Base-by-base conservation (phyloP, 371 early-diverging fungal genomes). In the Nematocida homosporus region DNA sequence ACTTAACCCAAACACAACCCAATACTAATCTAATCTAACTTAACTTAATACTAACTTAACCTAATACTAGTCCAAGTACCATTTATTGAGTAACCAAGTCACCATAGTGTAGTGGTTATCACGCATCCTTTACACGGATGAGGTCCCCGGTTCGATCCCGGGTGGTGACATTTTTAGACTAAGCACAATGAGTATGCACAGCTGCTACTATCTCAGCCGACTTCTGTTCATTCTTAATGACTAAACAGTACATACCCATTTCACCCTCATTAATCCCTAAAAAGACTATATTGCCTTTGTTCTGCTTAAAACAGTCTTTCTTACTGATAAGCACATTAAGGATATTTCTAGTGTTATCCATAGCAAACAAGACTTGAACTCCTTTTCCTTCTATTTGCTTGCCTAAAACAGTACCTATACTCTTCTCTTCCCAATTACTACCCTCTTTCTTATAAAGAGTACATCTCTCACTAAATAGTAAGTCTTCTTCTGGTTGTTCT, bases 91-190 rank as follows among this genome's bases (percentile, higher is more conserved):
- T 32, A 18, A 25, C 8, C 48, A 44, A 54, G 82, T 77, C 68
- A 65, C 79, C 78, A 69, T 84, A 84, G 84, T 84, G 84, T 84
- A 84, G 84, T 82, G 84, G 84, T 84, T 83, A 84, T 84, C 83
- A 84, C 84, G 83, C 78, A 79, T 79, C 83, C 84, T 83, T 84
- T 80, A 84, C 84, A 84, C 82, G 84, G 83, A 79, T 79, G 79
- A 84, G 84, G 84, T 80, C 84, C 78, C 80, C 82, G 83, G 84
- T 84, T 84, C 83, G 82, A 84, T 59, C 83, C 84, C 83, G 82
- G 80, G 79, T 69, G 79, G 72, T 53, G 77, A 79, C 82, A 84
- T 78, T 69, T 65, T 75, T 57, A 65, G 52, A 44, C 5, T 30
- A 20, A 38, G 47, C 2, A 35, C 8, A 38, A 13, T 64, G 10